Conservation (phyloP, 129 eudicot genomes). For the Lactuca saligna region DNA sequence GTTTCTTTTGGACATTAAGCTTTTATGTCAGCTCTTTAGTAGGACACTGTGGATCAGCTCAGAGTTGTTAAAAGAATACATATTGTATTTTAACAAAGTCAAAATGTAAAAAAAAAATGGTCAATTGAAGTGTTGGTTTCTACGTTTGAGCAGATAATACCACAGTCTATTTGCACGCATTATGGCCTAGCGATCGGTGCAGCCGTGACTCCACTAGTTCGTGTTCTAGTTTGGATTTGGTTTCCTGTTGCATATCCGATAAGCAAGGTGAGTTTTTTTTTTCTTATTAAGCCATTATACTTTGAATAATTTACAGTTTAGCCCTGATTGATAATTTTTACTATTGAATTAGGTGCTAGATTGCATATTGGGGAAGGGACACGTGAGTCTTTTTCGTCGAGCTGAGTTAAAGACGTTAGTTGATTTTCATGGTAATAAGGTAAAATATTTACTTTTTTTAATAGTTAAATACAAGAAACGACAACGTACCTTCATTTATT, state of each 20-base stretch:
- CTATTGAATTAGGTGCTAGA: conserved; percentile 41
- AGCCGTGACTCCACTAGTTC: conserved; percentile 57
- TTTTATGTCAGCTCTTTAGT: too few relatives aligned
- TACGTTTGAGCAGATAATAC: conserved; percentile 45
- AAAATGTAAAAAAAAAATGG: not conserved
- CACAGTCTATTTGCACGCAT: conserved; percentile 55
- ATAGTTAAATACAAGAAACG: not conserved
- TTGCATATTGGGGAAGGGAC: conserved; percentile 49
- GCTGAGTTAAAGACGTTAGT: conserved; percentile 58
- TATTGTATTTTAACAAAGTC: not conserved
- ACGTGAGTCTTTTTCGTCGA: conserved; percentile 50
- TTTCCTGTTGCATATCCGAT: conserved; percentile 67
- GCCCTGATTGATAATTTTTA: not conserved
- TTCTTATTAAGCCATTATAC: not conserved
- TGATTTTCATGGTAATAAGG: conserved; percentile 55
- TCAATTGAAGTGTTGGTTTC: not conserved
- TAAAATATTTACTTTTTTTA: conserved; percentile 6
- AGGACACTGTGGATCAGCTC: too few relatives aligned
- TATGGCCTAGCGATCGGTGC: conserved; percentile 67
- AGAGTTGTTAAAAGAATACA: too few relatives aligned
- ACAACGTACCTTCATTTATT: too few relatives aligned
- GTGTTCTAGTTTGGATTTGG: conserved; percentile 54
- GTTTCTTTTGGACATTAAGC: too few relatives aligned
- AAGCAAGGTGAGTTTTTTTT: conserved; percentile 46
- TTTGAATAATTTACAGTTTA: too few relatives aligned